Base-by-base conservation (phyloP, 208 protist species). In the Lotmaria passim region DNA sequence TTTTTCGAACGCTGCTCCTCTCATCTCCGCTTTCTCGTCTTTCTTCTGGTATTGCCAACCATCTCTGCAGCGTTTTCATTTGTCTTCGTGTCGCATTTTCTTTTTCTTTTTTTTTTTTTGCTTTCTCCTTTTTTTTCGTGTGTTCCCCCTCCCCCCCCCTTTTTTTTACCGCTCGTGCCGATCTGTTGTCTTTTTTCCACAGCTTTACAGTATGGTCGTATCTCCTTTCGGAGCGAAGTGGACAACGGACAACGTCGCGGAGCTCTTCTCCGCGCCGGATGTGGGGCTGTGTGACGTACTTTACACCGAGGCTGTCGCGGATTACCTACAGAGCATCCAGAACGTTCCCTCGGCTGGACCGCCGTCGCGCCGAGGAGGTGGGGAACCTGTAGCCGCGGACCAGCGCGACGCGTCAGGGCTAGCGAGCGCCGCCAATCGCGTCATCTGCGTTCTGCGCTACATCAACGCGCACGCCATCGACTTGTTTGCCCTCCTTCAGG, bases 251-350 rank as follows among this genome's bases (percentile, higher is more conserved):
- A 60, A 66, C 30, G 56, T 70, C 8, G 46, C 70, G 0, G 63
- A 69, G 19, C 55, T 76, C 6, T 48, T 76, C 38, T 44, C 44
- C 17, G 57, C 55, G 5, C n/a, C 51, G 0, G n/a, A 58, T 2
- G 34, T 48, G 3, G 62, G 44, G 15, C 46, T 76, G 8, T n/a
- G 28, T 0, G 53, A 65, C 5, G 70, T 76, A 36, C 30, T 76
- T 24, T 65, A 63, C 52, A 48, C 53, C 1, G 70, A 69, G 24
- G 26, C 55, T 0, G 44, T 69, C 10, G 38, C 57, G 1, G 62
- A 76, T 28, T 69, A 76, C 31, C 55, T 76, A 21, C 70, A 76
- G 38, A 76, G 62, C 31, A 57, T 70, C 14, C 62, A 76, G 39
- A 53, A 48, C 11, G 19, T 43, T 14, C 34, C 46, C 17, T 34